Evolutionary conservation across 2,329 filamentous ascomycete genomes (phyloP), one percentile per base, ranked within the genome.

Genomic region (Fusarium annulatum): DNA sequence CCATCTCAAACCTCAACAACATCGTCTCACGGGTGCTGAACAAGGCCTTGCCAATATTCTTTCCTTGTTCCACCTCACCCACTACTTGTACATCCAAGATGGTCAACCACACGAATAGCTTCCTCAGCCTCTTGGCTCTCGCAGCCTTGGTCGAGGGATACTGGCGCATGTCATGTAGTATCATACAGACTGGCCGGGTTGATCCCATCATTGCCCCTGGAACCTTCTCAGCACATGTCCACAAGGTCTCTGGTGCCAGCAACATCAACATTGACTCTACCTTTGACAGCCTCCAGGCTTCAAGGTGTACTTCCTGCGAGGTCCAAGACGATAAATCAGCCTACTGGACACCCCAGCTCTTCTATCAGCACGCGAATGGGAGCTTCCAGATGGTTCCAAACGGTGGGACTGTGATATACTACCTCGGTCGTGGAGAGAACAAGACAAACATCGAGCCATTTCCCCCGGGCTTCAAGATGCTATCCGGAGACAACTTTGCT

Each of bases 291-390:
- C 72, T 76, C 4, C 72, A 75, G 23, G 60, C 67, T 26, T 77
- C 74, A 15, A 52, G 67, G 46, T 76, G 75, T 41, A 76, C 74
- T 12, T 77, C 75, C 19, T 76, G 75, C 19, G 75, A 76, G 52
- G 43, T 76, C 1, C 75, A 76, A 33, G 72, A 75, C 12, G 75
- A 76, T 23, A 76, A 77, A 30, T 76, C 75, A 9, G 75, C 74
- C 10, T 76, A 76, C 59, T 76, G 75, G 75, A 76, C 75, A 36
- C 75, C 75, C 1, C 75, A 76, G n/a, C 61, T 76, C 7, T 76
- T 67, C 43, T 76, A 61, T 28, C 74, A 72, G 11, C 74, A 76
- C 14, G 63, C 56, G 6, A 76, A 76, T 12, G 74, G 75, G 3
- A 74, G 67, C 30, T 77, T 76, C 28, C 48, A 76, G 62, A 72